phyloP scores from a whole-genome alignment of 1,284 basidiomycete genomes.

The Heterobasidion parviporum region DNA sequence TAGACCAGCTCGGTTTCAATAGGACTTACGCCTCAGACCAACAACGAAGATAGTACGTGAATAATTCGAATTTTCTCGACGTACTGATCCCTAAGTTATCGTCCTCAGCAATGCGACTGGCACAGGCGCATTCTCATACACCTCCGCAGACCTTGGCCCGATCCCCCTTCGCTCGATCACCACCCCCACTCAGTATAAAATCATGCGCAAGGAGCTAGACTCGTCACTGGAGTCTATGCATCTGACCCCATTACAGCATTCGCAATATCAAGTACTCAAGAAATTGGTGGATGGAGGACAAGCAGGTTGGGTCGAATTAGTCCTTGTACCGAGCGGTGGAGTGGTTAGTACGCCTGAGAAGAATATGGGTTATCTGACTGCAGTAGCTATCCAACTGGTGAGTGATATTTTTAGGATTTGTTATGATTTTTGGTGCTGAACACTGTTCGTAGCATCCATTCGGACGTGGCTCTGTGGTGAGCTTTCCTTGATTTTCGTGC shows the following conservation, averaged over 20 bases:
- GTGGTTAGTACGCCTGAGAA: slow-evolving; percentile 4
- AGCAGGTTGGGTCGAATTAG: slow-evolving; percentile 10
- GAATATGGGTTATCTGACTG: slow-evolving; percentile 2
- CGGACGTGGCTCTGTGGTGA: slow-evolving; percentile 9
- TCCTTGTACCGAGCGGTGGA: slow-evolving; percentile 10
- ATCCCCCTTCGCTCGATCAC: slow-evolving; percentile 4
- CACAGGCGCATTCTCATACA: slow-evolving; percentile 7
- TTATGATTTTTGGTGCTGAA: slow-evolving; percentile 4
- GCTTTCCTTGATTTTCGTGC: neutral
- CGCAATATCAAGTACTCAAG: slow-evolving; percentile 8
- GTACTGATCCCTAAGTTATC: neutral
- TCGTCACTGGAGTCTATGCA: slow-evolving; percentile 2
- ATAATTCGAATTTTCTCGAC: neutral
- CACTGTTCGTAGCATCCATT: slow-evolving; percentile 6
- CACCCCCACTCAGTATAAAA: neutral
- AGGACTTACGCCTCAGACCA: neutral
- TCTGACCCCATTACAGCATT: slow-evolving; percentile 7
- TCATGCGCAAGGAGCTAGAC: slow-evolving; percentile 3
- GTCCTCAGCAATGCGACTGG: slow-evolving; percentile 2
- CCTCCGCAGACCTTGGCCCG: slow-evolving; percentile 5
- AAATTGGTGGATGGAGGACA: slow-evolving; percentile 7
- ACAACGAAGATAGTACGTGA: neutral
- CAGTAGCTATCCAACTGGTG: neutral
- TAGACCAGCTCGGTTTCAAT: neutral
- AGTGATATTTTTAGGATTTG: neutral